phyloP scores from a whole-genome alignment of 768 basidiomycete species.

The Kondoa malvinella region DNA sequence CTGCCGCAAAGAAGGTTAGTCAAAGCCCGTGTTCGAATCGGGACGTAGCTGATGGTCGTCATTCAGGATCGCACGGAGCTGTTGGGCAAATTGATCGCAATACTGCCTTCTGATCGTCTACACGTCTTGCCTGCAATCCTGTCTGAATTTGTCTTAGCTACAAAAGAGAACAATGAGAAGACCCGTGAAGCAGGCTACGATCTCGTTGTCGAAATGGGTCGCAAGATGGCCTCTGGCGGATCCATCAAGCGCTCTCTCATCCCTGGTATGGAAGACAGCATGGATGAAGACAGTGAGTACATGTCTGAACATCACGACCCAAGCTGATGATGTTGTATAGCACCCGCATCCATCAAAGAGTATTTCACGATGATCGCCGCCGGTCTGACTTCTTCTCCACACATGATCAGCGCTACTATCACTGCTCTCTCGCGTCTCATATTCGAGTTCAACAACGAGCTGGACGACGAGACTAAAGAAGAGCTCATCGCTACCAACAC shows the following conservation, averaged over 20 bases:
- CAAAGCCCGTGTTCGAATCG: background rate
- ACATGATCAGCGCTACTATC: slow-evolving; percentile 95
- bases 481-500: slow-evolving; percentile 73
- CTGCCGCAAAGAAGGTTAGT: slow-evolving; percentile 71
- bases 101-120: slow-evolving; percentile 51
- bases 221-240: slow-evolving; percentile 77
- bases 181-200: slow-evolving; percentile 78
- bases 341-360: slow-evolving; percentile 63
- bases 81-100: slow-evolving; percentile 49
- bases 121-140: slow-evolving; percentile 76
- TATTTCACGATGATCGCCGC: slow-evolving; percentile 94
- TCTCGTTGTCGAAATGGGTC: slow-evolving; percentile 73
- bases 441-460: slow-evolving; percentile 69
- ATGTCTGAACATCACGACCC: background rate
- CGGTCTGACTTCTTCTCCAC: slow-evolving; percentile 65
- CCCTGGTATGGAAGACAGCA: slow-evolving; percentile 57
- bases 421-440: slow-evolving; percentile 82
- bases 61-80: slow-evolving; percentile 64
- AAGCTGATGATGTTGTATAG: slow-evolving; percentile 29
- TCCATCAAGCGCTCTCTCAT: slow-evolving; percentile 57
- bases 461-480: slow-evolving; percentile 50
- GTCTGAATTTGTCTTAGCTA: slow-evolving; percentile 83
- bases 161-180: slow-evolving; percentile 91
- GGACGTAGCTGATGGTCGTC: background rate
- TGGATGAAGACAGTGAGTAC: slow-evolving; percentile 30